Evolutionary conservation across 768 basidiomycete species (phyloP).

Genomic region (Trametopsis cervina): DNA sequence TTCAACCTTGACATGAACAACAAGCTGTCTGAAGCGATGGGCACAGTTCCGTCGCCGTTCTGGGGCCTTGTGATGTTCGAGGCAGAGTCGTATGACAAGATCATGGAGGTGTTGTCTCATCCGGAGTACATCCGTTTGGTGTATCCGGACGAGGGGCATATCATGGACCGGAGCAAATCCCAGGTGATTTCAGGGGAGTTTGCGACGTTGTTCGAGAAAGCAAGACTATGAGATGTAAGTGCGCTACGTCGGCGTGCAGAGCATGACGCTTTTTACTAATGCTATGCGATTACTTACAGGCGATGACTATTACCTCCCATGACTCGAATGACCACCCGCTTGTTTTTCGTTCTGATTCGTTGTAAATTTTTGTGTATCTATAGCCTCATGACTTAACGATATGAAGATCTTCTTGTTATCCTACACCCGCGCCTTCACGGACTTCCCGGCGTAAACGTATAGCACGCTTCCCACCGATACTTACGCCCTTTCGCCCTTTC

Average conservation of each 20-base stretch:
- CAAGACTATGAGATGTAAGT: not conserved
- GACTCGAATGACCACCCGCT: too few species aligned
- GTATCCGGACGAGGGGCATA: slow-evolving; percentile 14
- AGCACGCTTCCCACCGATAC: too few species aligned
- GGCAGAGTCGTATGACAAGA: slow-evolving; percentile 26
- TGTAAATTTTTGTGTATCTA: too few species aligned
- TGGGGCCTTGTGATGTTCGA: slow-evolving; percentile 28
- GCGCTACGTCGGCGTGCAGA: not conserved
- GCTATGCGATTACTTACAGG: too few species aligned
- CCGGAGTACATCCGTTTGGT: slow-evolving; percentile 16
- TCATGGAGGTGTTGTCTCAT: slow-evolving; percentile 22
- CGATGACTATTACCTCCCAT: too few species aligned
- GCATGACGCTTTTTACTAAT: too few species aligned
- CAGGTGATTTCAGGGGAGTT: slow-evolving; percentile 8
- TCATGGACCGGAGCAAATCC: slow-evolving; percentile 14
- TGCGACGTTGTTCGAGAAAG: slow-evolving; percentile 5
- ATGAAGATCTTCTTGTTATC: too few species aligned
- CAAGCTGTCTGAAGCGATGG: slow-evolving; percentile 11
- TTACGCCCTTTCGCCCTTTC: too few species aligned
- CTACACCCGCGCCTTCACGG: too few species aligned
- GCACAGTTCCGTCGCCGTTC: slow-evolving; percentile 17
- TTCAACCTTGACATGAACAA: slow-evolving; percentile 10
- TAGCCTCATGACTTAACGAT: too few species aligned
- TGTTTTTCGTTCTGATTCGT: too few species aligned
- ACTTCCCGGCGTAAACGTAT: too few species aligned